These are phyloP conservation scores for Xylariaceae sp. DNA, from an alignment of 2,329 filamentous ascomycete genomes.

Conservation along the genomic window DNA sequence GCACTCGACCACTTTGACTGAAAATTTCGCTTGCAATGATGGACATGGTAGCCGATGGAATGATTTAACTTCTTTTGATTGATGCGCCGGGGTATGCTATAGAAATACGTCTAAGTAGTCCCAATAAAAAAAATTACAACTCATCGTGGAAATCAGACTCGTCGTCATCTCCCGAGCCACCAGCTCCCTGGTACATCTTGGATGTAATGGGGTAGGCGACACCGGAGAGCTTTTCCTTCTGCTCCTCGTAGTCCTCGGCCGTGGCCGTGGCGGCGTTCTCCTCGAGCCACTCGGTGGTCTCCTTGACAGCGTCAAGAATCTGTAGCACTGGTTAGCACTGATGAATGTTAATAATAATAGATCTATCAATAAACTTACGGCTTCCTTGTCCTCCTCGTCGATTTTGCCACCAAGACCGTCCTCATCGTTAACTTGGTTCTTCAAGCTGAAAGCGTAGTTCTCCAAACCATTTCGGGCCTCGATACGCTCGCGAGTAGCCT, in stretches of 20 bases:
- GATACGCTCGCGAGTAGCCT: conserved; percentile 94
- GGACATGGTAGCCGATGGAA: background rate
- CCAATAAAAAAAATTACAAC: conserved; percentile 51
- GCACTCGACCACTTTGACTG: too few species aligned
- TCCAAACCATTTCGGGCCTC: conserved; percentile 94
- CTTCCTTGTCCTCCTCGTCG: conserved; percentile 96
- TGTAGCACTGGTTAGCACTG: conserved; percentile 36
- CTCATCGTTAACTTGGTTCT: conserved; percentile 98
- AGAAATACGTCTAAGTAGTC: conserved; percentile 26
- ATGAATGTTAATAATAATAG: background rate
- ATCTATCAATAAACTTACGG: conserved; percentile 48
- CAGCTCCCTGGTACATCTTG: conserved; percentile 78
- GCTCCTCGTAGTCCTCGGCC: conserved; percentile 96
- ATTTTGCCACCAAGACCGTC: conserved; percentile 98
- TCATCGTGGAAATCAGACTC: conserved; percentile 68
- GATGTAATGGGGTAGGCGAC: conserved; percentile 98
- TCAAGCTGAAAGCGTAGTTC: conserved; percentile 98
- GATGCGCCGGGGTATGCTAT: conserved; percentile 31
- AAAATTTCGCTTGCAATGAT: too few species aligned
- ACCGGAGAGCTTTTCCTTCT: conserved; percentile 97
- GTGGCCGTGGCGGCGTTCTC: conserved; percentile 82
- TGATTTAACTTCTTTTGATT: conserved; percentile 31
- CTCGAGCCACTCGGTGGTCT: conserved; percentile 92
- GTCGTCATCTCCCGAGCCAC: conserved; percentile 63
- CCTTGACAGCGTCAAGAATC: conserved; percentile 94